These are phyloP conservation scores for Eurotiales sp. DNA, from an alignment of 2,329 filamentous ascomycete species.

Conservation along the genomic window DNA sequence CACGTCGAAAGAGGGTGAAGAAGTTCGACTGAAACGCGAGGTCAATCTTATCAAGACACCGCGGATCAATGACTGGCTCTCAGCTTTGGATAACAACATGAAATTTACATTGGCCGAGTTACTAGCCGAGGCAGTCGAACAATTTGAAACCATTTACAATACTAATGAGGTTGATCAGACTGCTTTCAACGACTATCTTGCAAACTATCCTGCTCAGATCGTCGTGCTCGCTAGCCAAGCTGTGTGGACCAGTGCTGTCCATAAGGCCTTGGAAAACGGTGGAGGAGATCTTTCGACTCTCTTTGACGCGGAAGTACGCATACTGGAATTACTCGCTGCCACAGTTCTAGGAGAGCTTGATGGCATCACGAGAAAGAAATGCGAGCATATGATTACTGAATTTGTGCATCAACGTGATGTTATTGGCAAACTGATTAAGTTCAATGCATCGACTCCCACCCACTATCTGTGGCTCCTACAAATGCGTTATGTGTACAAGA, in stretches of 20 bases:
- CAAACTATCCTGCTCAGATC: conserved; percentile 83
- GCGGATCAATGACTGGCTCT: conserved; percentile 98
- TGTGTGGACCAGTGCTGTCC: conserved; percentile 87
- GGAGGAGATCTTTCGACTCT: conserved; percentile 66
- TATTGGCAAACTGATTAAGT: conserved; percentile 77
- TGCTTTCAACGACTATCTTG: conserved; percentile 75
- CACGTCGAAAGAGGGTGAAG: conserved; percentile 91
- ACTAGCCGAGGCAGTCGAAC: conserved; percentile 77
- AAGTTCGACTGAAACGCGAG: conserved; percentile 80
- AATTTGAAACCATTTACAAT: conserved; percentile 75
- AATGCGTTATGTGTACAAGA: conserved; percentile 90
- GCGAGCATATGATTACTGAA: conserved; percentile 97
- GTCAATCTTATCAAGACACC: conserved; percentile 92
- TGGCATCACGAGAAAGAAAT: conserved; percentile 86
- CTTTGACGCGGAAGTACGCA: conserved; percentile 76
- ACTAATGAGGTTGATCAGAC: conserved; percentile 65
- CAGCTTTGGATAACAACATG: conserved; percentile 87
- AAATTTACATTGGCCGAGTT: conserved; percentile 89
- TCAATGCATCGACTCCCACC: conserved; percentile 68
- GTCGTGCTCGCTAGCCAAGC: conserved; percentile 92
- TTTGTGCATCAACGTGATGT: conserved; percentile 96
- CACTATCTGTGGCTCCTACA: conserved; percentile 93
- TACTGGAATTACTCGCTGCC: conserved; percentile 79
- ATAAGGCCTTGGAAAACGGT: conserved; percentile 68
- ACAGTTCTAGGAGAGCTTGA: conserved; percentile 89